Conservation (phyloP, 164 flowering plant genomes). For the Buxus sempervirens region DNA sequence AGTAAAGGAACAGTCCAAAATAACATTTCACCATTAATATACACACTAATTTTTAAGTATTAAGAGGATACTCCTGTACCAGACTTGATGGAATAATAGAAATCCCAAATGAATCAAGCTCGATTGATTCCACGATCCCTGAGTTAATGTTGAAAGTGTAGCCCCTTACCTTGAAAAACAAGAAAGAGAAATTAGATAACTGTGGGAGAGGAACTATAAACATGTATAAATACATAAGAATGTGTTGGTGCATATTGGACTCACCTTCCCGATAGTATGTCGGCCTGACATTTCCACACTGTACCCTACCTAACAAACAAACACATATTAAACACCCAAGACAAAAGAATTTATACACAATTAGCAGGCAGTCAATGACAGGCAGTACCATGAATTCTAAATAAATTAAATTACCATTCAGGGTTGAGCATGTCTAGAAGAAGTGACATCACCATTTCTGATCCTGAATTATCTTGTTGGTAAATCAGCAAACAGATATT, state of each 20-base stretch:
- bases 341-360: background rate
- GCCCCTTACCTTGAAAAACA: conserved; percentile 59
- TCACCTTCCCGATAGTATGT: conserved; percentile 70
- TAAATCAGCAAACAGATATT: background rate
- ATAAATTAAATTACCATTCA: background rate
- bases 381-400: background rate
- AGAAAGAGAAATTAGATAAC: conserved; percentile 5
- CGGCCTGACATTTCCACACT: conserved; percentile 60
- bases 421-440: background rate
- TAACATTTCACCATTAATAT: too few relatives aligned
- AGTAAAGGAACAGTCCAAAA: too few relatives aligned
- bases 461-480: background rate
- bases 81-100: conserved; percentile 80
- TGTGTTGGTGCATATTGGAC: conserved; percentile 7
- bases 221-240: background rate
- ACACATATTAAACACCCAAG: conserved; percentile 14
- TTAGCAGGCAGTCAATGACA: background rate
- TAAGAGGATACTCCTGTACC: conserved; percentile 33
- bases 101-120: conserved; percentile 82
- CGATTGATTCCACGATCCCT: conserved; percentile 66
- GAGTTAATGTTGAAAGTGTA: conserved; percentile 68
- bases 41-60: too few relatives aligned
- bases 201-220: background rate
- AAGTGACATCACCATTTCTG: background rate
- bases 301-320: conserved; percentile 73